phyloP scores from a whole-genome alignment of 176 grass and related monocot species.

The Rhynchospora pubera region DNA sequence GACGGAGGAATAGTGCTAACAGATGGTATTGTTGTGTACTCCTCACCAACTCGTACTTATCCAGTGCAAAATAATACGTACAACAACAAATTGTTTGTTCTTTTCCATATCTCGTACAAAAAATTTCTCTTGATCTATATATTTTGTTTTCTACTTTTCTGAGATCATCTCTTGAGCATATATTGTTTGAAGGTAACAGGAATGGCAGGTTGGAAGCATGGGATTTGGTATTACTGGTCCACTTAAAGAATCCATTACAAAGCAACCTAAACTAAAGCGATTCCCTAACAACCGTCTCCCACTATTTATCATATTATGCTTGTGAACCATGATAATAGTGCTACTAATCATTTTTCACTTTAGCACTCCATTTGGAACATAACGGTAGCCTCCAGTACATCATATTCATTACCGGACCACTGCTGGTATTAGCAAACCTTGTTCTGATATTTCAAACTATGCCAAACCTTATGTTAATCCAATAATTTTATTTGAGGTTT shows the following conservation, averaged over 20 bases:
- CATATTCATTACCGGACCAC: background rate
- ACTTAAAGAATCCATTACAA: conserved; percentile 15
- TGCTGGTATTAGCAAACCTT: background rate
- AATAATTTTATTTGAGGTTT: background rate
- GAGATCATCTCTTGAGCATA: background rate
- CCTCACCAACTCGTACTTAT: conserved; percentile 14
- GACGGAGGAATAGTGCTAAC: background rate
- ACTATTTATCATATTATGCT: conserved; percentile 25
- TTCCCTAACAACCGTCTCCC: conserved; percentile 14
- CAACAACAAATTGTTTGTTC: background rate
- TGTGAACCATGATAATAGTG: conserved; percentile 16
- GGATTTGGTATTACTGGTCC: background rate
- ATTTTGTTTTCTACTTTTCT: no score
- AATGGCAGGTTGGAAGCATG: background rate
- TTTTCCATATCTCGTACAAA: background rate
- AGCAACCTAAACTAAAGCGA: conserved; percentile 13
- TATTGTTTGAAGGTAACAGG: background rate
- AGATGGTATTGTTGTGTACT: background rate
- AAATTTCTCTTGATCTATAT: background rate
- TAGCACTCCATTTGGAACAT: background rate
- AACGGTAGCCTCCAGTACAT: background rate
- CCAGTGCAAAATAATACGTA: background rate
- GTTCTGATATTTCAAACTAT: background rate
- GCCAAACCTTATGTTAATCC: background rate
- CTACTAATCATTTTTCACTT: background rate